These are phyloP conservation scores for Harringtonia lauricola DNA, from an alignment of 2,329 filamentous ascomycete species.

Conservation along the genomic window DNA sequence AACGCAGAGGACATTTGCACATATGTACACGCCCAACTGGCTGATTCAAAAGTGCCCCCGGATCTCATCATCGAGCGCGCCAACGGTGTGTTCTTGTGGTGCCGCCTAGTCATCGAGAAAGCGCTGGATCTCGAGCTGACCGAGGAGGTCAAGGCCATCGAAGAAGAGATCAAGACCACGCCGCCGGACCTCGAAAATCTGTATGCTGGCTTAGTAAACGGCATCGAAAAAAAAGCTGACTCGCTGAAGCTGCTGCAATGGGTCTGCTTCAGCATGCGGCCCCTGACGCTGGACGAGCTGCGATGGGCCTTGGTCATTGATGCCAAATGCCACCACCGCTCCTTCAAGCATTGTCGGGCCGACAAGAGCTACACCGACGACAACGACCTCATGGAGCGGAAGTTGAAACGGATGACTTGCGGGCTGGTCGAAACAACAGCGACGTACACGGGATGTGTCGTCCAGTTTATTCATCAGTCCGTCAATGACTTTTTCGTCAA, in stretches of 20 bases:
- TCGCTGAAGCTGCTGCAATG: constrained; percentile 20
- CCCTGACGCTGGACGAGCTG: constrained; percentile 17
- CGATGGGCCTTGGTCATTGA: constrained; percentile 21
- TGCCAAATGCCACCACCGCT: constrained; percentile 9
- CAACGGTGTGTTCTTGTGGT: background rate
- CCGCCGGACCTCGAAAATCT: background rate
- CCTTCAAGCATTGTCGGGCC: constrained; percentile 10
- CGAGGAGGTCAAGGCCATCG: background rate
- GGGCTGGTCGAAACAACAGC: background rate
- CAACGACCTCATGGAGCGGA: background rate
- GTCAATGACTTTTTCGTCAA: constrained; percentile 21
- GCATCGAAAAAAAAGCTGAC: background rate
- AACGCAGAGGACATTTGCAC: constrained; percentile 13
- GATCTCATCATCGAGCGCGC: background rate
- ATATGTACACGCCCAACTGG: constrained; percentile 15
- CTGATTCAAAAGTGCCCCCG: background rate
- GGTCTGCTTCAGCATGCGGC: constrained; percentile 19
- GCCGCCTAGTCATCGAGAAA: background rate
- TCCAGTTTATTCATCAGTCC: constrained; percentile 24
- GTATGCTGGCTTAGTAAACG: background rate
- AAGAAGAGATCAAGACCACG: background rate
- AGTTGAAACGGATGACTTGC: background rate
- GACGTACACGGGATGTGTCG: constrained; percentile 1
- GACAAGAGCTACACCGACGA: constrained; percentile 7
- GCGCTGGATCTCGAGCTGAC: background rate